Evolutionary conservation across 495 filamentous ascomycete species (phyloP), one percentile per base, ranked within the genome.

Genomic region (Tetracladium setigerum): DNA sequence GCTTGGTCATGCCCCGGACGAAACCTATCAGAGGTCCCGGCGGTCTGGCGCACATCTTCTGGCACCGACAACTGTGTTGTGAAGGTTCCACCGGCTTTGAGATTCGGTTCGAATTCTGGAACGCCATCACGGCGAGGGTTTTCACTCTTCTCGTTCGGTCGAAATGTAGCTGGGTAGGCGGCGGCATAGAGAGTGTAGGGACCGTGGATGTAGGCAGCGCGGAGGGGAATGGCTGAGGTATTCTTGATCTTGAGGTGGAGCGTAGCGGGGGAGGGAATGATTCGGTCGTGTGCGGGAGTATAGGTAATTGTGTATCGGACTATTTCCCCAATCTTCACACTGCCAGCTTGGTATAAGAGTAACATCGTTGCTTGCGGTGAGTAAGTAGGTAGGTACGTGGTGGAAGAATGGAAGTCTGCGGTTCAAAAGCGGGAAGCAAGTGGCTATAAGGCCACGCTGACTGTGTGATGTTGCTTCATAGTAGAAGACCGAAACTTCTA

Each of bases 171-270:
- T 4, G 89, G 87, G 56, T 89, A 91, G 14, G 89, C 84, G 34
- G 91, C 81, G 8, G 89, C 79, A 53, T 89, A 87, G 8, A 97
- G 73, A 1, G 81, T 95, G 63, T 98, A 98, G 2, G 92, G 92
- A 1, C 92, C 92, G 65, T 95, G 92, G 34, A 98, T 79, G 60
- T 95, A 98, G 32, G 92, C 92, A 39, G 92, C 92, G 54, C 92
- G 86, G 11, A 97, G 71, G 4, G 92, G 82, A 47, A 91, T 85
- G 12, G 89, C 82, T 16, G 87, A 90, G n/a, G 84, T 87, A 57
- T 98, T 98, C 57, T 84, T 89, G 61, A 98, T 80, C 50, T 83
- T 85, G 34, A 98, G 78, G 62, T 89, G 76, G 27, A 98, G 76
- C 48, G 79, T 66, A 37, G 79, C 64, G 8, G 91, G 91, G 17